Evolutionary conservation across 768 basidiomycete species (phyloP).

Genomic region (Calocybe indica): DNA sequence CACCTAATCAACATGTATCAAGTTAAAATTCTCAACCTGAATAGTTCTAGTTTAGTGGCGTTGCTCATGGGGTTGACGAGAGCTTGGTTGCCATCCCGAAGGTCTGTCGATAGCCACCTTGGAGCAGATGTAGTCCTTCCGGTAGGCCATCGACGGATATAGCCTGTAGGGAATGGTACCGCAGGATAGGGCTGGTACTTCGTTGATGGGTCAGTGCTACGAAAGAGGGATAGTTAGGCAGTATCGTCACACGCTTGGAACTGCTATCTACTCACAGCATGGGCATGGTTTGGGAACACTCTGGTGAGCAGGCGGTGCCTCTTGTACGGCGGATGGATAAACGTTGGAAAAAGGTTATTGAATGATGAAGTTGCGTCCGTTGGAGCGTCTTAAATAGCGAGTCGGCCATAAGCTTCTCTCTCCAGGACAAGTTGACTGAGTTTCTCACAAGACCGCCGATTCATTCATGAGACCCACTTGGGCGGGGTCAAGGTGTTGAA

Average conservation of each 20-base stretch:
- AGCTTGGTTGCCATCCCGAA: slow-evolving; percentile 81
- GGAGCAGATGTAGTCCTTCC: slow-evolving; percentile 56
- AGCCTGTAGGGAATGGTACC: slow-evolving; percentile 39
- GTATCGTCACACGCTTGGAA: neutral
- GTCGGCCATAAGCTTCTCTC: too few relatives aligned
- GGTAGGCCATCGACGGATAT: slow-evolving; percentile 67
- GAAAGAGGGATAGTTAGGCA: slow-evolving; percentile 4
- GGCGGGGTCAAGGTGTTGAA: slow-evolving; percentile 1
- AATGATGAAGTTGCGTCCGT: neutral
- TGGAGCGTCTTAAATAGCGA: too few relatives aligned
- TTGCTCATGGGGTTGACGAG: slow-evolving; percentile 79
- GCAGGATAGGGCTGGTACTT: slow-evolving; percentile 70
- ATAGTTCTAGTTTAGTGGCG: slow-evolving; percentile 48
- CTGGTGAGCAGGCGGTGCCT: neutral
- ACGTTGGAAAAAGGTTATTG: neutral
- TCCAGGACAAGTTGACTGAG: too few relatives aligned
- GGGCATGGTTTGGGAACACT: slow-evolving; percentile 24
- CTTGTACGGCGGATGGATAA: neutral
- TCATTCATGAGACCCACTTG: neutral
- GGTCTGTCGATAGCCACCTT: slow-evolving; percentile 79
- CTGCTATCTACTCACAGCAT: slow-evolving; percentile 35
- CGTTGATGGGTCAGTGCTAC: slow-evolving; percentile 57
- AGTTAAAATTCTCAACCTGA: slow-evolving; percentile 22
- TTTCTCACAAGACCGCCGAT: too few relatives aligned
- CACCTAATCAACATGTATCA: slow-evolving; percentile 26